Evolutionary conservation across 805 yeast genomes (phyloP), one percentile per base, ranked within the genome.

Genomic region (Saccharomycopsis sp.): DNA sequence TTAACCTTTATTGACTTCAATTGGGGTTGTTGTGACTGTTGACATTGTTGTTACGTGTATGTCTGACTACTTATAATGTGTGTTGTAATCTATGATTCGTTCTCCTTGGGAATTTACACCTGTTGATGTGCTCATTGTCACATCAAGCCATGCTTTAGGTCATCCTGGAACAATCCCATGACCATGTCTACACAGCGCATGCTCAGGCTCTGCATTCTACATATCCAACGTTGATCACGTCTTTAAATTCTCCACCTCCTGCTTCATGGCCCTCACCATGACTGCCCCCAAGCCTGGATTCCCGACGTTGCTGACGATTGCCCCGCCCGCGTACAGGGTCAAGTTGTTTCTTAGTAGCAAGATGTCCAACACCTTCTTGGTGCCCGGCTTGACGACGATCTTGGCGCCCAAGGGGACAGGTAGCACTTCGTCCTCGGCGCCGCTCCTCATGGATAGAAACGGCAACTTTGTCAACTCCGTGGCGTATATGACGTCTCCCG

Each of bases 401-500:
- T 34, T 39, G 4, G 41, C 20, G 2, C 80, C 62, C 8, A 75
- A 0, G 80, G 72, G 0, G 87, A 89, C 36, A 77, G 52, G 33
- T 68, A 68, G 1, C 66, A 68, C 4, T 9, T n/a, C 34, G 5
- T n/a, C 15, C 4, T 25, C 25, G 2, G 29, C 5, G 21, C n/a
- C 23, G 16, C 21, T 32, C 7, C 18, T 10, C 16, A 4, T 15
- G n/a, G 36, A 33, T 7, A 32, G 20, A 17, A 32, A 39, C 26
- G 15, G 56, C 29, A 80, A 50, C 29, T 71, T 69, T 38, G 71
- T 74, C 13, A 65, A 48, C 51, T 80, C 87, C 32, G 77, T 64
- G 0, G 75, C 92, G 53, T 65, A 78, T 41, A 71, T 64, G 13
- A 69, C 54, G 33, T 69, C 68, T 2, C 77, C 77, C 13, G 48